Base-by-base conservation (phyloP, 345 rosid species). In the Eucalyptus globulus region DNA sequence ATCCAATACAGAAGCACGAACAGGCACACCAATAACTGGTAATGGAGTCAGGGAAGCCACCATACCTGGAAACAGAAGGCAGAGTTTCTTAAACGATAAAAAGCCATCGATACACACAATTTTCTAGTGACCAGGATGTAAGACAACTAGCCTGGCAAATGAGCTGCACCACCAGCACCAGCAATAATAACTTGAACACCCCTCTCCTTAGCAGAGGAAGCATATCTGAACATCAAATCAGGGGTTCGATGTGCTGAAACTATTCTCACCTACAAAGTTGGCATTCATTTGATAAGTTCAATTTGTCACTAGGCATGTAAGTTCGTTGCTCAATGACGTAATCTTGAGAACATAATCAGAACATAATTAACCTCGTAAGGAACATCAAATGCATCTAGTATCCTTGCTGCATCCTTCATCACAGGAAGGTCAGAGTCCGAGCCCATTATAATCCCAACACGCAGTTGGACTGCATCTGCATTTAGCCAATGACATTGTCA, bases 151-250 rank as follows among this genome's bases (percentile, higher is more conserved):
- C 99, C 98, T 91, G 99, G 99, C 88, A 98, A 94, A 93, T 98
- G 99, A 76, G 99, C 99, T 80, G 99, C 99, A 87, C 99, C 99
- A 90, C 99, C 99, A 90, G 99, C 99, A 87, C 99, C 99, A 62
- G 99, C 99, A 86, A 98, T 96, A 90, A 97, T 97, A 76, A 98
- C 92, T 88, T 96, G 97, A 90, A 95, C 81, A 26, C 99, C 99
- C 90, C 94, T 92, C 47, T 92, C 94, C 88, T 88, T 90, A 56
- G 98, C 97, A 91, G 97, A 93, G 21, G 89, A 92, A 44, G 99
- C 99, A 92, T 98, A 98, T 87, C 96, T 91, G 89, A 91, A 95
- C 99, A 98, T 97, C 92, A 94, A 80, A 89, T 96, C 97, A 43
- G 99, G 99, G 43, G 99, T 96, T 67, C 99, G 94, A 93, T 98